Evolutionary conservation across 2,329 filamentous ascomycete genomes (phyloP), one percentile per base, ranked within the genome.

Genomic region (Trichoderma asperellum): DNA sequence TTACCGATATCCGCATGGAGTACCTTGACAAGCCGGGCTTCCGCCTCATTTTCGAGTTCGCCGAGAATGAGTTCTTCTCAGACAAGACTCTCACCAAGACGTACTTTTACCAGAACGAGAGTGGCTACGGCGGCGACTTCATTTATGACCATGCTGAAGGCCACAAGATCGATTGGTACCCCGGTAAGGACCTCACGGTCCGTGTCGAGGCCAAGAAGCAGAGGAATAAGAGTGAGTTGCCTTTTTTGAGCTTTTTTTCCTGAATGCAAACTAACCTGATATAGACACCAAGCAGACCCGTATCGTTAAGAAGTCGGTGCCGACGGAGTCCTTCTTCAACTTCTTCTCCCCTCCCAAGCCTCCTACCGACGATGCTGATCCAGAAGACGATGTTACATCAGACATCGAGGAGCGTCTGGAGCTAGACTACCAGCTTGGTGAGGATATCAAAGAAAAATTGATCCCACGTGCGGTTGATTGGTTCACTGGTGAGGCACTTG

Each of bases 391-490:
- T 74, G 90, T 92, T 71, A 89, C 91, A 68, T 92, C 91, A 63
- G 96, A 99, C 79, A 97, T 99, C 64, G 96, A 99, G 85, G 94
- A 97, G 83, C 94, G 96, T 73, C 89, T 99, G 68, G 96, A 99
- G 85, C 90, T 99, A 64, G 96, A 99, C 83, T 99, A 98, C 82
- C 95, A 98, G 84, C 90, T 99, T 56, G 96, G 96, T 74, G 96
- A 99, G 85, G 96, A 99, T 79, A 97, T 99, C 84, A 99, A 99
- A 86, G 96, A 99, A 88, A 99, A 99, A 86, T 88, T 99, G 73
- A 99, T 99, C 75, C 96, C 96, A 73, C 94, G 95, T 75, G 96
- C 96, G 69, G 96, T 99, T 76, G 96, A 99, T 83, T 99, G 96
- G 96, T 99, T 99, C 82, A 99, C 96, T 65, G 96, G 96, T 70